These are phyloP conservation scores for Neospora caninum DNA, from an alignment of 169 alveolate species.

Conservation along the genomic window DNA sequence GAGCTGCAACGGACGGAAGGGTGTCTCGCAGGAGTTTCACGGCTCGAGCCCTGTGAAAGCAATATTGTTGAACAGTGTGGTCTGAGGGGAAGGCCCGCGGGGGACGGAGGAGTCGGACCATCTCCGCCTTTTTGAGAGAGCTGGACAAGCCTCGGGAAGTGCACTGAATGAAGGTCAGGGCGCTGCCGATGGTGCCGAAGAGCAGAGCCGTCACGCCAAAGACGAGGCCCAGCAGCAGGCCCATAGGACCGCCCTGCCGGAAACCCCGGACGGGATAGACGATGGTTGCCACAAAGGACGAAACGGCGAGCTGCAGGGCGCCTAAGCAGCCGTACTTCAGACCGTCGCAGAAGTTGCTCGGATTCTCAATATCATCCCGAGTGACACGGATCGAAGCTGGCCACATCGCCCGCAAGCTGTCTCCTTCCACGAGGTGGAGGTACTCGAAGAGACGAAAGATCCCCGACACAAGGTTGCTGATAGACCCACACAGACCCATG, in stretches of 20 bases:
- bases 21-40: background rate
- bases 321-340: background rate
- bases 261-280: conserved; percentile 18
- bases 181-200: conserved; percentile 30
- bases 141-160: background rate
- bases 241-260: background rate
- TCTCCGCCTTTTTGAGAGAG: background rate
- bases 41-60: background rate
- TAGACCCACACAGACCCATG: conserved; percentile 45
- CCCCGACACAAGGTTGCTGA: conserved; percentile 61
- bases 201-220: background rate
- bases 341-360: conserved; percentile 52
- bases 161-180: background rate
- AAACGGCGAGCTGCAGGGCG: background rate
- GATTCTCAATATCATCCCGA: conserved; percentile 43
- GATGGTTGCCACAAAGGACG: background rate
- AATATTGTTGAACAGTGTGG: conserved; percentile 11
- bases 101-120: background rate
- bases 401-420: conserved; percentile 49
- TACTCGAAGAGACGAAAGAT: conserved; percentile 26
- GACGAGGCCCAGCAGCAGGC: background rate
- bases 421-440: conserved; percentile 47
- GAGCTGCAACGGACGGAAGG: background rate
- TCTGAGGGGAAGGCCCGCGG: conserved; percentile 4
- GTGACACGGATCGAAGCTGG: conserved; percentile 58